phyloP scores from a whole-genome alignment of 2,329 filamentous ascomycete species.

The Stachybotrys chartarum region DNA sequence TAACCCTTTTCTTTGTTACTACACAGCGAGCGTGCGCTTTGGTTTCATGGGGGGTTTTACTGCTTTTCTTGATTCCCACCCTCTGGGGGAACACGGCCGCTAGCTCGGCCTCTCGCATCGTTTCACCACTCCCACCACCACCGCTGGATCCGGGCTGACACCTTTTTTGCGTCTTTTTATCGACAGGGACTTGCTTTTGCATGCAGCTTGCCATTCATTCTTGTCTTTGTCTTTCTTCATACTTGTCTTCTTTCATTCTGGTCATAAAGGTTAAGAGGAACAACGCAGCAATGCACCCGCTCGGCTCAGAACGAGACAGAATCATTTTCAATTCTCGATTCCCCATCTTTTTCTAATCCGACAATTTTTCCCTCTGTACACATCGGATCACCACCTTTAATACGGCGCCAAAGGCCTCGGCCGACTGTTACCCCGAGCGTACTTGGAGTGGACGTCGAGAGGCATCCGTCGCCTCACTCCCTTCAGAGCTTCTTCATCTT shows the following conservation, averaged over 20 bases:
- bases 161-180: conserved; percentile 45
- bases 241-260: conserved; percentile 14
- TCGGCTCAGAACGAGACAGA: conserved; percentile 42
- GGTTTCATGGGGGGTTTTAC: conserved; percentile 21
- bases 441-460: conserved; percentile 3
- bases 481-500: conserved; percentile 26
- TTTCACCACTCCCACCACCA: conserved; percentile 12
- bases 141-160: conserved; percentile 47
- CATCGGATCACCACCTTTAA: conserved; percentile 8
- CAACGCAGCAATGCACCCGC: conserved; percentile 56
- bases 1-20: conserved; percentile 27
- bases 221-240: conserved; percentile 20
- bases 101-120: no score
- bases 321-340: conserved; percentile 34
- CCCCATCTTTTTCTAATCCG: conserved; percentile 12
- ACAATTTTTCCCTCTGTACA: conserved; percentile 8
- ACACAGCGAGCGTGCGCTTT: conserved; percentile 34
- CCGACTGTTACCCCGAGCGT: conserved; percentile 14
- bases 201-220: conserved; percentile 34
- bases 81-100: conserved; percentile 28
- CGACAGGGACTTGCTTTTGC: conserved; percentile 39
- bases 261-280: conserved; percentile 47
- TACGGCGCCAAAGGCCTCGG: conserved; percentile 20
- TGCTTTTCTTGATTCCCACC: conserved; percentile 24
- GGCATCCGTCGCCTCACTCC: conserved; percentile 22